A percentile compares a stretch with the other conserved stretches of the same genome.
Conservation (phyloP, 2,329 filamentous ascomycete genomes). For the Harringtonia aguacate region DNA sequence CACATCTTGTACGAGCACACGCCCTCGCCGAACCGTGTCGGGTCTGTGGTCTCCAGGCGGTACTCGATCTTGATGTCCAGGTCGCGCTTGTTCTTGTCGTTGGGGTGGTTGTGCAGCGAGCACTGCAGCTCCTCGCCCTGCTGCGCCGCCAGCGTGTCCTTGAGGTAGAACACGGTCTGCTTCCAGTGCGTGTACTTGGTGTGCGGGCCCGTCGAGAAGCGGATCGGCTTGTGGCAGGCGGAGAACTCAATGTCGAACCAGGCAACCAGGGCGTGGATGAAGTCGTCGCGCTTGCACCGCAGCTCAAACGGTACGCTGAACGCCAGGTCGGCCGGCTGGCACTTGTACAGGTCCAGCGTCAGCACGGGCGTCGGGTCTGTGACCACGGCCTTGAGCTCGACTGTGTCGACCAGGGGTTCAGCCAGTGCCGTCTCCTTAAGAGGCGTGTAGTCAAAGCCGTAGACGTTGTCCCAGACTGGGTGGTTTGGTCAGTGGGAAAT, state of each 20-base stretch:
- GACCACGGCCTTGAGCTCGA: conserved; percentile 93
- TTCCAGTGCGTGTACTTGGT: conserved; percentile 99
- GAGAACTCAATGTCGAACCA: conserved; percentile 99
- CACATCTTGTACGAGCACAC: conserved; percentile 72
- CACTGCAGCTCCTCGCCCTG: conserved; percentile 71
- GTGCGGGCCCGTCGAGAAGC: conserved; percentile 93
- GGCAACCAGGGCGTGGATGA: conserved; percentile 88
- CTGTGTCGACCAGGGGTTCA: conserved; percentile 93
- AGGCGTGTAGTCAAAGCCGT: conserved; percentile 92
- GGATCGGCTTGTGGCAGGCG: conserved; percentile 94
- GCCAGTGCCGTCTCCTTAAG: conserved; percentile 89
- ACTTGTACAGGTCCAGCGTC: conserved; percentile 87
- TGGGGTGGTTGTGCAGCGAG: conserved; percentile 72
- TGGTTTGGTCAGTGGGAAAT: not conserved
- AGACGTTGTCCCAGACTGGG: conserved; percentile 97
- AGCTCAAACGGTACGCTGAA: conserved; percentile 75
- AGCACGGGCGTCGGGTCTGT: conserved; percentile 81
- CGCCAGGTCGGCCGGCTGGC: conserved; percentile 70
- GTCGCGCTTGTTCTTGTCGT: conserved; percentile 88
- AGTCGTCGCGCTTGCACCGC: conserved; percentile 73
- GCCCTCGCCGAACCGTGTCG: conserved; percentile 57
- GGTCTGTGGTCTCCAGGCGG: conserved; percentile 65
- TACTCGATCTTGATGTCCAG: conserved; percentile 86
- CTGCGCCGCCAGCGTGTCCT: conserved; percentile 85
- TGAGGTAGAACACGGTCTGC: conserved; percentile 97